These are phyloP conservation scores for Lipomyces yamanashiensis DNA, from an alignment of 805 yeast genomes.

Conservation along the genomic window DNA sequence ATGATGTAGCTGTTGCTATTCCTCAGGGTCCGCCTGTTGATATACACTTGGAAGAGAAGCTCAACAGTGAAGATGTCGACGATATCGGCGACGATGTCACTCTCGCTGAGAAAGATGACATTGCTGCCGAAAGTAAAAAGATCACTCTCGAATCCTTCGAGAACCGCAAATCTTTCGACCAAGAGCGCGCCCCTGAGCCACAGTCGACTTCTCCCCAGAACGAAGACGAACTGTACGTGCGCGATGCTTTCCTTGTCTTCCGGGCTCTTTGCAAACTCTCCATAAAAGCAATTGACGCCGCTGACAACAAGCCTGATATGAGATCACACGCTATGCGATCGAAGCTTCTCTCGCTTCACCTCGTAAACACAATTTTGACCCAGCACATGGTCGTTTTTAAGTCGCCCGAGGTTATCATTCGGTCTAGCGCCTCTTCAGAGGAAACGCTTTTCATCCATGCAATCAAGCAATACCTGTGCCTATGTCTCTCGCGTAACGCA, in stretches of 20 bases:
- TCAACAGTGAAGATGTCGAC: conserved; percentile 19
- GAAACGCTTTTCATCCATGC: conserved; percentile 74
- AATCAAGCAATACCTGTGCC: conserved; percentile 79
- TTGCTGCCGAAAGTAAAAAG: conserved; percentile 16
- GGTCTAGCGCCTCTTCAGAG: conserved; percentile 44
- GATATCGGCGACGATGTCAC: conserved; percentile 25
- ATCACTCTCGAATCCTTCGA: conserved; percentile 45
- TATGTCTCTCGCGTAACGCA: conserved; percentile 85
- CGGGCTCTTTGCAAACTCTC: conserved; percentile 95
- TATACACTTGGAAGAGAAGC: conserved; percentile 6
- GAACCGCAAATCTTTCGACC: conserved; percentile 41
- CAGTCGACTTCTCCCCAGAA: conserved; percentile 49
- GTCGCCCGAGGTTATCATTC: conserved; percentile 48
- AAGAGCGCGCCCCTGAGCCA: conserved; percentile 40
- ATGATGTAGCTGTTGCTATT: conserved; percentile 28
- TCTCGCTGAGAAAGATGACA: conserved; percentile 11
- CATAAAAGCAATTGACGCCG: conserved; percentile 72
- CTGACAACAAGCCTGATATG: conserved; percentile 57
- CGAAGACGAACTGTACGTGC: conserved; percentile 71
- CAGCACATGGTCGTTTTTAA: conserved; percentile 83
- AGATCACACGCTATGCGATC: conserved; percentile 92
- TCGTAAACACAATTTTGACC: conserved; percentile 81
- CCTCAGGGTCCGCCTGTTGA: conserved; percentile 23
- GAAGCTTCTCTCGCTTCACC: conserved; percentile 82
- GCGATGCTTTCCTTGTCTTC: conserved; percentile 90